Base-by-base conservation (phyloP, 208 protist species). In the Trypanosoma mega region DNA sequence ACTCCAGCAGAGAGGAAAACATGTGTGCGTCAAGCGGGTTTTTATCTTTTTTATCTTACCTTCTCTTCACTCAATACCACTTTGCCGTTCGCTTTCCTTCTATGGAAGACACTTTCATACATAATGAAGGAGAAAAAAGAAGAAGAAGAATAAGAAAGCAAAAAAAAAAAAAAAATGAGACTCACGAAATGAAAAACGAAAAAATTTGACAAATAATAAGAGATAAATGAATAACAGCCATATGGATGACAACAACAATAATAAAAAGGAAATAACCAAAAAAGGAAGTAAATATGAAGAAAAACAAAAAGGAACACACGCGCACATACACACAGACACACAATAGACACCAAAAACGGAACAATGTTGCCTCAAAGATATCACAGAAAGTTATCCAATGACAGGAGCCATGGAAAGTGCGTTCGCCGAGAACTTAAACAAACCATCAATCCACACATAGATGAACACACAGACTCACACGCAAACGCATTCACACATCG, bases 1-100 rank as follows among this genome's bases (percentile, higher is more conserved):
- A 55, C 23, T 74, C 48, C 39, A 92, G 53, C 24, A 76, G 39
- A n/a, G n/a, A n/a, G n/a, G n/a, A n/a, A n/a, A n/a, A n/a, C n/a
- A n/a, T n/a, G n/a, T n/a, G n/a, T n/a, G n/a, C n/a, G n/a, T n/a
- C n/a, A n/a, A n/a, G n/a, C n/a, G n/a, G n/a, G n/a, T n/a, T n/a
- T n/a, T n/a, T n/a, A n/a, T n/a, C n/a, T n/a, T n/a, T n/a, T n/a
- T n/a, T n/a, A n/a, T n/a, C n/a, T 57, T 57, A 14, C 2, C 33
- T 31, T 45, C 18, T 41, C 33, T 54, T 30, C 34, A 20, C 24
- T 12, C 43, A 60, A 43, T 55, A 60, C 20, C 30, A 24, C 55
- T 29, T 11, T 41, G 16, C 12, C 36, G 16, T 26, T 27, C 44
- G 18, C 12, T 27, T 37, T 24, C 3, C 53, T 20, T 21, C 6